Conservation (phyloP, 1,139 yeast genomes). For the Protomyces arabidopsidicola region DNA sequence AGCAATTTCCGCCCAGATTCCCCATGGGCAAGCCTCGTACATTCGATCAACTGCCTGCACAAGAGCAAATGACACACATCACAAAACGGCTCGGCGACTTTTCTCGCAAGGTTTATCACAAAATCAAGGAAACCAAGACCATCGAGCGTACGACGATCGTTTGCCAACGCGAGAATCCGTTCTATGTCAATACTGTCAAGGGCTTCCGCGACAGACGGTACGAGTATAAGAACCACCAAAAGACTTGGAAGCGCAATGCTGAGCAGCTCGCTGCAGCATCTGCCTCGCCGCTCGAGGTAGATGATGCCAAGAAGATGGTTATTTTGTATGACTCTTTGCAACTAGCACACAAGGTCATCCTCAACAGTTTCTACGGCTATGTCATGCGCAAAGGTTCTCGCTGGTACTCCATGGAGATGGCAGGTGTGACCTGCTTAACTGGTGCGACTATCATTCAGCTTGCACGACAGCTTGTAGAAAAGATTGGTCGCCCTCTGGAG, state of each 20-base stretch:
- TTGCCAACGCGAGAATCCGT: constrained; percentile 96
- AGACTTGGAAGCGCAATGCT: constrained; percentile 86
- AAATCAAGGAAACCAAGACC: constrained; percentile 74
- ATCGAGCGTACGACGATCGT: constrained; percentile 89
- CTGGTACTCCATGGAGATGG: constrained; percentile 99
- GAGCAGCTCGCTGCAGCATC: constrained; percentile 54
- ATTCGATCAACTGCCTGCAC: constrained; percentile 68
- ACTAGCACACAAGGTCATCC: constrained; percentile 92
- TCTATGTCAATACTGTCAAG: constrained; percentile 90
- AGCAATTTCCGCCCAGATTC: constrained; percentile 54
- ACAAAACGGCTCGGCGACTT: constrained; percentile 80
- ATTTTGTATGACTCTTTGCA: constrained; percentile 92
- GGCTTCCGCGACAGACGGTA: constrained; percentile 94
- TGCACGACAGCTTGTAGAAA: constrained; percentile 90
- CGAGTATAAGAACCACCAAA: constrained; percentile 89
- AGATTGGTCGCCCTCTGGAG: constrained; percentile 92
- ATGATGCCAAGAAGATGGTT: constrained; percentile 90
- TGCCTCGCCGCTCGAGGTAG: constrained; percentile 50
- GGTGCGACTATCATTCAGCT: constrained; percentile 97
- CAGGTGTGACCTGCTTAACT: constrained; percentile 95
- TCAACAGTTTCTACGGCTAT: constrained; percentile 95
- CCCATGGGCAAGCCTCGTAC: constrained; percentile 53
- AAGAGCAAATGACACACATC: constrained; percentile 72
- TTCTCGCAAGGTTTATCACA: constrained; percentile 77
- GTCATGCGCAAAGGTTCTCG: constrained; percentile 98